Evolutionary conservation across 2,329 filamentous ascomycete species (phyloP), one percentile per base, ranked within the genome.

Genomic region (Cordyceps tenuipes): DNA sequence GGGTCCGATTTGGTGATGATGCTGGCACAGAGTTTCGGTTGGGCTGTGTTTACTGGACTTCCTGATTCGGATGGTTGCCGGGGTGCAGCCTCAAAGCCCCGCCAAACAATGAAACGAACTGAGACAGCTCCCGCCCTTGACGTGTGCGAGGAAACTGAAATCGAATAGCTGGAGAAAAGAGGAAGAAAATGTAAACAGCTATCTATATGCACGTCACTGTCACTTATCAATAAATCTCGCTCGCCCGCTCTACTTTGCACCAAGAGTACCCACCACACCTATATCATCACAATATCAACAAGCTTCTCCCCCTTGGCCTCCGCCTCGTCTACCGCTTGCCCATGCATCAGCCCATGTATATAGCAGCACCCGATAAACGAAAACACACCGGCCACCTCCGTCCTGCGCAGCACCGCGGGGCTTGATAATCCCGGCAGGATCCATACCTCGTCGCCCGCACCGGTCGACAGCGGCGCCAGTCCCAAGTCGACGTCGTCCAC

Each of bases 371-470:
- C 64, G 6, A 65, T 47, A 53, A 67, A 66, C 9, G 58, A 54
- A 59, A 62, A 66, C n/a, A 41, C 50, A 9, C 13, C 34, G 9
- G n/a, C 36, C 12, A 41, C 34, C 54, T 47, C 29, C 10, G n/a
- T 29, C 31, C 31, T 48, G 13, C 63, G 57, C n/a, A 67, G 51
- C 7, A 68, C 60, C 9, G 62, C 64, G 7, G 63, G 65, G 7
- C 62, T 59, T 13, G 61, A 62, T 54, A 68, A 43, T 21, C 67
- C 66, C 10, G 67, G 62, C 29, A 68, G 23, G 34, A 66, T 60
- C 64, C 63, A 64, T 21, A 68, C 63, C 63, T 70, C 66, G 61
- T 69, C 63, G 31, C 59, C 62, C 6, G 43, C 47, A 46, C 44
- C 44, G 8, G 59, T 57, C 29, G 62, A 46, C 57, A 68, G 49